These are phyloP conservation scores for Salix suchowensis DNA, from an alignment of 345 rosid genomes.

Conservation along the genomic window DNA sequence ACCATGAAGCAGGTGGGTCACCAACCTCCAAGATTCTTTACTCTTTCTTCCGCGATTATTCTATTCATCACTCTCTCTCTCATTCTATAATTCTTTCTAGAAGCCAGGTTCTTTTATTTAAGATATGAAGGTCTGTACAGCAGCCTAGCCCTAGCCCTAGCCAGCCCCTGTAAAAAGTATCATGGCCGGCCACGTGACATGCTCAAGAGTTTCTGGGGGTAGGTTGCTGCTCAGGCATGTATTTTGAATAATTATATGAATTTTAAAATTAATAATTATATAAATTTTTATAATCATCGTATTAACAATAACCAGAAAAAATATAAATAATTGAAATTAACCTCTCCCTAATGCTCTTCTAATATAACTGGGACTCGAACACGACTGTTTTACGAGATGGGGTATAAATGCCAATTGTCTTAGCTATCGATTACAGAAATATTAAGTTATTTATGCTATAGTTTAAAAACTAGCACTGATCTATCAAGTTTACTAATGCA, in stretches of 20 bases:
- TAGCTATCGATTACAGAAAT: too few relatives aligned
- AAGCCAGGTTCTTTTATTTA: background rate
- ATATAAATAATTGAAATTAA: too few relatives aligned
- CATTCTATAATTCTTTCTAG: constrained; percentile 3
- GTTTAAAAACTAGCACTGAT: too few relatives aligned
- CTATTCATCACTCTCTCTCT: background rate
- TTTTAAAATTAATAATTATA: too few relatives aligned
- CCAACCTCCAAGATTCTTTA: constrained; percentile 2
- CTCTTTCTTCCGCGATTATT: background rate
- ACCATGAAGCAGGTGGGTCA: constrained; percentile 7
- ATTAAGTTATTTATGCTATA: too few relatives aligned
- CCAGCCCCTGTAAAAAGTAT: background rate
- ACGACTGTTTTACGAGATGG: too few relatives aligned
- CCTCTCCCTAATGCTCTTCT: too few relatives aligned
- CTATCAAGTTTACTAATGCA: too few relatives aligned
- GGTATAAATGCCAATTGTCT: too few relatives aligned
- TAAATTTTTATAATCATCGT: rapidly evolving
- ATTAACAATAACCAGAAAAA: too few relatives aligned
- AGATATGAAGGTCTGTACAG: background rate
- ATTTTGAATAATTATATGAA: too few relatives aligned
- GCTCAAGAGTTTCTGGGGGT: background rate
- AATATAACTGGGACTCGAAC: too few relatives aligned
- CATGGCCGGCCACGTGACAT: constrained; percentile 22
- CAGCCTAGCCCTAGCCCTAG: background rate
- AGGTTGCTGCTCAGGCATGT: rapidly evolving